phyloP scores from a whole-genome alignment of 2,329 filamentous ascomycete genomes.

The Dothistroma septosporum region DNA sequence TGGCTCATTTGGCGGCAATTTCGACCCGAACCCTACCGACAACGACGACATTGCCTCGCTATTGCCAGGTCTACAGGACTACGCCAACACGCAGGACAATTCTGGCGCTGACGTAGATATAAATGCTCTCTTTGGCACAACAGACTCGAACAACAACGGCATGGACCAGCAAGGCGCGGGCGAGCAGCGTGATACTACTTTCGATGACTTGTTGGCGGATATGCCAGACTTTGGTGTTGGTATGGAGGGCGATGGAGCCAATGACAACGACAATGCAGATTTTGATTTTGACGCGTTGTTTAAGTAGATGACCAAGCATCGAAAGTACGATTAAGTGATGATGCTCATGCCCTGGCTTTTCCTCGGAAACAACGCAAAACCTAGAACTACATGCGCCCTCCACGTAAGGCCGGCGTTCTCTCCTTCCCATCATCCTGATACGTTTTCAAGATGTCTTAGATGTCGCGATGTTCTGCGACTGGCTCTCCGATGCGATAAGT shows the following conservation, averaged over 20 bases:
- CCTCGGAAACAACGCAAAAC: not conserved
- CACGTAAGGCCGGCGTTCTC: too few relatives aligned
- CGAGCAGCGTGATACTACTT: conserved; percentile 26
- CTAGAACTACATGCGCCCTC: not conserved
- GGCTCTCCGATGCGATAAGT: not conserved
- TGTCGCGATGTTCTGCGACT: not conserved
- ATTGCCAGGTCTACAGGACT: conserved; percentile 41
- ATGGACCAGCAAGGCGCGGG: conserved; percentile 15
- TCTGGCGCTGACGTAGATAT: conserved; percentile 27
- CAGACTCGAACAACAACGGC: conserved; percentile 16
- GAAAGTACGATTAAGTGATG: not conserved
- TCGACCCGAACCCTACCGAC: conserved; percentile 24
- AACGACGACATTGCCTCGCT: conserved; percentile 36
- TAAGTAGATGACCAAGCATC: conserved; percentile 6
- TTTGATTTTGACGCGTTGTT: conserved; percentile 25
- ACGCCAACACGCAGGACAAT: conserved; percentile 33
- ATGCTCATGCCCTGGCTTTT: not conserved
- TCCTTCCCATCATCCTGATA: not conserved
- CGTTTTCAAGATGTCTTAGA: not conserved
- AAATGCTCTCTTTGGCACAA: conserved; percentile 25
- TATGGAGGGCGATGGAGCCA: conserved; percentile 16
- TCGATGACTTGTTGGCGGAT: conserved; percentile 36
- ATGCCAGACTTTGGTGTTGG: conserved; percentile 32
- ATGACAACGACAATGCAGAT: conserved; percentile 22
- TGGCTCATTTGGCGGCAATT: conserved; percentile 26